These are phyloP conservation scores for Geotrichum reessii DNA, from an alignment of 1,139 yeast species.

Conservation along the genomic window DNA sequence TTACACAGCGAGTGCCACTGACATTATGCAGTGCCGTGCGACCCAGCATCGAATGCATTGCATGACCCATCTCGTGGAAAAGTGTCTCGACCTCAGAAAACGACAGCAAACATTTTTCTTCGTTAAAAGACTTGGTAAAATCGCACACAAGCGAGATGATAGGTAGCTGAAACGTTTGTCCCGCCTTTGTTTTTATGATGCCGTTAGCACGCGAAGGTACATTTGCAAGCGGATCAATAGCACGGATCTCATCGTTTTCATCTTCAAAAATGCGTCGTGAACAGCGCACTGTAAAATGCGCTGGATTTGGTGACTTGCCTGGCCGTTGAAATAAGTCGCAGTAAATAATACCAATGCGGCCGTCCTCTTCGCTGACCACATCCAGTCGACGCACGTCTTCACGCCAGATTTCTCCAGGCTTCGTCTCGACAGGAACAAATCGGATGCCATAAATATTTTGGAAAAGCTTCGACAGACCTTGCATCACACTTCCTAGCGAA, in stretches of 20 bases:
- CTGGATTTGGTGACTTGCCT: constrained; percentile 67
- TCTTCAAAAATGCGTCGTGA: constrained; percentile 65
- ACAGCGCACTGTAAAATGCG: constrained; percentile 96
- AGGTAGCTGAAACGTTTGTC: constrained; percentile 67
- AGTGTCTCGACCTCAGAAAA: constrained; percentile 84
- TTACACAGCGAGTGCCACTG: constrained; percentile 90
- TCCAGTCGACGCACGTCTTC: constrained; percentile 78
- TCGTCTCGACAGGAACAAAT: constrained; percentile 59
- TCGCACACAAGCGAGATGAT: constrained; percentile 87
- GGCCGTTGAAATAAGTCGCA: constrained; percentile 60
- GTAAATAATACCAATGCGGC: constrained; percentile 57
- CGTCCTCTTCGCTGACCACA: constrained; percentile 58
- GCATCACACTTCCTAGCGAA: constrained; percentile 80
- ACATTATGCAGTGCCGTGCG: constrained; percentile 84
- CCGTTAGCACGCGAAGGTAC: constrained; percentile 14
- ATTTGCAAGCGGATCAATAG: constrained; percentile 18
- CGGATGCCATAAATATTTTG: constrained; percentile 67
- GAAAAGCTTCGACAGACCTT: constrained; percentile 73
- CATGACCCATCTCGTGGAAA: constrained; percentile 99
- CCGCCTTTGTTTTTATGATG: constrained; percentile 34
- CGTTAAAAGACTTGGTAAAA: constrained; percentile 41
- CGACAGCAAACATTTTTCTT: constrained; percentile 46
- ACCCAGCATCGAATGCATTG: constrained; percentile 96
- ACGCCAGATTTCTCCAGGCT: constrained; percentile 83
- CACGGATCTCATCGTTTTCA: constrained; percentile 31